Conservation (phyloP, 768 basidiomycete species). For the Mycena sanguinolenta region DNA sequence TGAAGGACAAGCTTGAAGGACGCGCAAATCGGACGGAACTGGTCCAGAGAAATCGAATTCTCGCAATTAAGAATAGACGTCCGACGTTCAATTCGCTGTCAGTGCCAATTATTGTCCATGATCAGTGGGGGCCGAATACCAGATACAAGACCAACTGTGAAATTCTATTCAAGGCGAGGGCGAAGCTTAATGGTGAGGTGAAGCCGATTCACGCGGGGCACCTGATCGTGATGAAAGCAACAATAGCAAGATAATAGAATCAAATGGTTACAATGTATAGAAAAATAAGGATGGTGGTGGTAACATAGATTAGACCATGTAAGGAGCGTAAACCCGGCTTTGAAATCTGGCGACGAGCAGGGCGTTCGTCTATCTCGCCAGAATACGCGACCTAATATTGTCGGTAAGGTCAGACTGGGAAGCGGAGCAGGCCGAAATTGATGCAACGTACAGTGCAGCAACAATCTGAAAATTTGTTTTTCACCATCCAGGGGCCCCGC, state of each 20-base stretch:
- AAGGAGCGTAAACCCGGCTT: background rate
- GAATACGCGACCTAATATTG: too few species aligned
- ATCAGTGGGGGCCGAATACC: constrained; percentile 9
- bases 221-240: background rate
- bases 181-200: too few species aligned
- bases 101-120: background rate
- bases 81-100: constrained; percentile 27
- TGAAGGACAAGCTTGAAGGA: background rate
- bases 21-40: constrained; percentile 23
- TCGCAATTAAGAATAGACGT: constrained; percentile 19
- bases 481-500: constrained; percentile 6
- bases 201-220: background rate
- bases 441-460: background rate
- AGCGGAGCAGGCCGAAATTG: background rate
- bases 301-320: constrained; percentile 17
- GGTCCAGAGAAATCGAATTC: background rate
- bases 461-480: background rate
- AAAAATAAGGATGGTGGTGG: constrained; percentile 2
- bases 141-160: too few species aligned
- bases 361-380: too few species aligned
- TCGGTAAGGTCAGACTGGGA: background rate
- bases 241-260: too few species aligned
- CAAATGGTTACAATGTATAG: background rate
- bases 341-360: background rate
- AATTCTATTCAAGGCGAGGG: too few species aligned